Base-by-base conservation (phyloP, 129 eudicot genomes). In the Gnaphalium uliginosum region DNA sequence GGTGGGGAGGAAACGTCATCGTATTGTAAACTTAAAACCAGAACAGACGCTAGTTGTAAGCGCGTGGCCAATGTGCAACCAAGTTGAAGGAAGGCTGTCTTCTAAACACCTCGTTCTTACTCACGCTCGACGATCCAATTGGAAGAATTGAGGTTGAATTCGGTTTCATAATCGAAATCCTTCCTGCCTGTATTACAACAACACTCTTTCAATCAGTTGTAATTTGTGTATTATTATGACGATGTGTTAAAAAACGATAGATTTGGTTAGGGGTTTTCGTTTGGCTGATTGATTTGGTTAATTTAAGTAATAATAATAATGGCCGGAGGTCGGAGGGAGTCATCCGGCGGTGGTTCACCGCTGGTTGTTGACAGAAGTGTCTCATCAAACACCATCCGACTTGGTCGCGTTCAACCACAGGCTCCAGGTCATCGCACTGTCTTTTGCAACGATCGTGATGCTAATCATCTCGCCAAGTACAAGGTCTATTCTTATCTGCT, bases 371-470 rank as follows among this genome's bases (percentile, higher is more conserved):
- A 78, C 24, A 68, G 80, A 18, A n/a, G 70, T 25, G 21, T 86
- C 0, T 57, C 92, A 23, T 56, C 89, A 33, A 85, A 81, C 21
- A 89, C 94, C 37, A 89, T 95, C 17, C 86, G 85, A 51, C 92
- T 95, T 8, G 99, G 97, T n/a, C 90, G 92, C 26, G 97, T 95
- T 41, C 97, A 89, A 79, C 99, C 99, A 22, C 99, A 95, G 81
- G 99, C 99, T 21, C 99, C 99, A 8, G 90, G 96, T 77, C 91
- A 91, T 75, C 96, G 99, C 41, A 95, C 97, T 35, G 87, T 95
- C 24, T 95, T 85, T 68, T 91, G 97, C 71, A 95, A 95, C 78
- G 97, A 95, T 82, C 99, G 99, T 2, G 97, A 91, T 1, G 94
- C 92, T 29, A 95, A 95, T 39, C 69, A 83, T 37, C 91, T 91